A percentile compares a stretch with the other conserved stretches of the same genome.
Evolutionary conservation across 2,329 filamentous ascomycete genomes (phyloP).

Genomic region (Trichophyton mentagrophytes): DNA sequence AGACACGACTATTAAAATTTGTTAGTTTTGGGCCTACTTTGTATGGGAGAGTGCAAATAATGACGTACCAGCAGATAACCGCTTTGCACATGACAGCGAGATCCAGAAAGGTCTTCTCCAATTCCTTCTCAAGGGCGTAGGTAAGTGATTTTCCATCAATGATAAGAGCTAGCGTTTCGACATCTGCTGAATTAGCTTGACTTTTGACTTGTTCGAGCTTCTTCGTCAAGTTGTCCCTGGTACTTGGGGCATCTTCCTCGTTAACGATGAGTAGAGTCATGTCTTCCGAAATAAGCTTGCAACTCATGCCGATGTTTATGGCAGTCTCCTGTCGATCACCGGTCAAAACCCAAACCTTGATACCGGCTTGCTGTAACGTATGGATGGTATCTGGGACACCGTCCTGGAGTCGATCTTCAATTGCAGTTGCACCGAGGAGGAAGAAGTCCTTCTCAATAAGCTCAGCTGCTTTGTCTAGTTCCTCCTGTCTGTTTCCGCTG

Average conservation of each 20-base stretch:
- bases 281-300: constrained; percentile 94
- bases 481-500: constrained; percentile 79
- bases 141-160: constrained; percentile 96
- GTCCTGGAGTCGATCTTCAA: constrained; percentile 92
- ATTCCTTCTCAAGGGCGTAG: constrained; percentile 79
- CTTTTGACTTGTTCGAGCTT: constrained; percentile 83
- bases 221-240: constrained; percentile 79
- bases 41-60: not conserved
- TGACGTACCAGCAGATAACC: constrained; percentile 68
- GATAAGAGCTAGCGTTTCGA: constrained; percentile 61
- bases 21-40: constrained; percentile 10
- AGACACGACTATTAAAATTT: constrained; percentile 58
- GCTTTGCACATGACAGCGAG: constrained; percentile 93
- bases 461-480: constrained; percentile 93
- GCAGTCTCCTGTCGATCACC: constrained; percentile 96
- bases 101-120: constrained; percentile 88
- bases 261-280: constrained; percentile 98
- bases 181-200: constrained; percentile 62
- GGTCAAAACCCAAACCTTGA: constrained; percentile 97
- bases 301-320: constrained; percentile 99
- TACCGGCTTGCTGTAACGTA: constrained; percentile 87
- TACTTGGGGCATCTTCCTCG: constrained; percentile 66
- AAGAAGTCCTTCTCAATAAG: constrained; percentile 87
- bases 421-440: constrained; percentile 86
- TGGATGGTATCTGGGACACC: constrained; percentile 97